Conservation (phyloP, 2,329 filamentous ascomycete species). For the Neurospora crassa region DNA sequence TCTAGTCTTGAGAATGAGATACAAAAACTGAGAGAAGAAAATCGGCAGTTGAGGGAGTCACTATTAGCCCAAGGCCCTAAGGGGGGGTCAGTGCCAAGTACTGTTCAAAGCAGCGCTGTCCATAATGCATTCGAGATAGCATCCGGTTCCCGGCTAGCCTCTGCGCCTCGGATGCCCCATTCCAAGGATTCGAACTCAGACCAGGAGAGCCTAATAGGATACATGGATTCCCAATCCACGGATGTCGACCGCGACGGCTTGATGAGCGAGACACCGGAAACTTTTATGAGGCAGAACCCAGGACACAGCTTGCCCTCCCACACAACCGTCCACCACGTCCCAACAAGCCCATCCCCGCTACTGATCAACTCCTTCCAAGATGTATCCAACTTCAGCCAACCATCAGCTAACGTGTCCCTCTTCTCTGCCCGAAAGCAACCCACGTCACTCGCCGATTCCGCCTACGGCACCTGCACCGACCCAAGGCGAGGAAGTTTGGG, state of each 20-base stretch:
- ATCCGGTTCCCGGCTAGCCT: background rate
- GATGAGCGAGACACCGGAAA: constrained; percentile 17
- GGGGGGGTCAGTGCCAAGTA: background rate
- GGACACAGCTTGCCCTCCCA: constrained; percentile 14
- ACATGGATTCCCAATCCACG: constrained; percentile 21
- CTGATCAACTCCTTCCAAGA: background rate
- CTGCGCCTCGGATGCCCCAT: background rate
- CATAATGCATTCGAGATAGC: background rate
- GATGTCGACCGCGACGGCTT: constrained; percentile 17
- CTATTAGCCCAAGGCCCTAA: background rate
- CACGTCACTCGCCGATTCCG: constrained; percentile 17
- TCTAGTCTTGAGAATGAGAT: background rate
- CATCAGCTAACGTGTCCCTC: background rate
- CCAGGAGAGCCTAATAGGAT: constrained; percentile 18
- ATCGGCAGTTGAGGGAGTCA: constrained; percentile 4
- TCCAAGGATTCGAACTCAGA: constrained; percentile 4
- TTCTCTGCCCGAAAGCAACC: constrained; percentile 2
- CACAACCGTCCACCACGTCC: constrained; percentile 21
- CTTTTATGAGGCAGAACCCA: constrained; percentile 15
- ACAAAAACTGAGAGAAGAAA: constrained; percentile 7
- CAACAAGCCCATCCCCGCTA: constrained; percentile 15
- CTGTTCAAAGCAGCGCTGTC: background rate
- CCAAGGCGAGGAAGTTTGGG: constrained; percentile 13
- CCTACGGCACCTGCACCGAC: constrained; percentile 12
- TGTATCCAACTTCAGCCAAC: background rate